Evolutionary conservation across 768 basidiomycete species (phyloP).

Genomic region (Auricularia sp.): DNA sequence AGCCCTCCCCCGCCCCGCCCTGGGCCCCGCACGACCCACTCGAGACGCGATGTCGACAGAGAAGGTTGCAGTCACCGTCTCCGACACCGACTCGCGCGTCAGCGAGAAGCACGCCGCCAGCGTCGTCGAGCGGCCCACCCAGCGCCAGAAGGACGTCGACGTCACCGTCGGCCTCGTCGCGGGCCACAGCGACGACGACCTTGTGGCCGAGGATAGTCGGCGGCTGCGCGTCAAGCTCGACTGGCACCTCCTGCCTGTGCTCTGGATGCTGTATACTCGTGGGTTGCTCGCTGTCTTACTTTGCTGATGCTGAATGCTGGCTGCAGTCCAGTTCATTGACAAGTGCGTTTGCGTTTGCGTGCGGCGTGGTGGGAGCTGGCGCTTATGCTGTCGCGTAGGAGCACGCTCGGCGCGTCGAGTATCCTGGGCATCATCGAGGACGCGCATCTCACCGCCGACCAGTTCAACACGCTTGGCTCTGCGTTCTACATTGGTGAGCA

Average conservation of each 20-base stretch:
- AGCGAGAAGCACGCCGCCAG: neutral
- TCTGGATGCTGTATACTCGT: conserved; percentile 13
- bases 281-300: neutral
- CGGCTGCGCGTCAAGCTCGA: conserved; percentile 9
- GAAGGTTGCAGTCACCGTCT: neutral
- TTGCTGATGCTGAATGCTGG: neutral
- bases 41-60: neutral
- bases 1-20: too few species aligned
- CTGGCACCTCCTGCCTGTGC: conserved; percentile 9
- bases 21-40: neutral
- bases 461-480: conserved; percentile 10
- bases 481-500: conserved; percentile 12
- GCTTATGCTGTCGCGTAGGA: conserved; percentile 3
- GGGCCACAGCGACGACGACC: conserved; percentile 3
- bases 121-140: neutral
- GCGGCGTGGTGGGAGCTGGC: neutral
- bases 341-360: conserved; percentile 8
- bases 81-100: neutral
- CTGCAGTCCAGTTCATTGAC: conserved; percentile 14
- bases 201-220: conserved; percentile 4
- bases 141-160: conserved; percentile 4
- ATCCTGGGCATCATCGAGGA: conserved; percentile 13
- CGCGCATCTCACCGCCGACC: conserved; percentile 9
- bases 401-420: conserved; percentile 9
- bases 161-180: conserved; percentile 11